These are phyloP conservation scores for Pseudohalonectria lignicola DNA, from an alignment of 2,329 filamentous ascomycete species.

Conservation along the genomic window DNA sequence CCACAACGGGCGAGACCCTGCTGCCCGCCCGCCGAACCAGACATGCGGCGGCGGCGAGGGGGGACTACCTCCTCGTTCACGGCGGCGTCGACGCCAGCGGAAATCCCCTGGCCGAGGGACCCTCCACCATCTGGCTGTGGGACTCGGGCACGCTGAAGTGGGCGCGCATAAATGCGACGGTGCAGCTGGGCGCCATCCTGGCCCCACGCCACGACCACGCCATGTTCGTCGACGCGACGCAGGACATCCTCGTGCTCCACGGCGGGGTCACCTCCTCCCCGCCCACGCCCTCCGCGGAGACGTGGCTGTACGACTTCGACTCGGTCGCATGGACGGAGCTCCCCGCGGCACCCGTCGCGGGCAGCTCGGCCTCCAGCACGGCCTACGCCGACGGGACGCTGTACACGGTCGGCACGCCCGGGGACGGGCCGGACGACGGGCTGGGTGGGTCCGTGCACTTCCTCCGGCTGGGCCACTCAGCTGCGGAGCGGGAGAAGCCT, in stretches of 20 bases:
- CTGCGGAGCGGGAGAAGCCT: slow-evolving; percentile 16
- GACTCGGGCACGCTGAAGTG: slow-evolving; percentile 22
- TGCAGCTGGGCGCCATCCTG: slow-evolving; percentile 18
- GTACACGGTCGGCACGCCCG: slow-evolving; percentile 16
- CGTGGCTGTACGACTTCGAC: slow-evolving; percentile 38
- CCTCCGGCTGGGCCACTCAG: slow-evolving; percentile 14
- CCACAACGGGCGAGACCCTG: slow-evolving; percentile 12
- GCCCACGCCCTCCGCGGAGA: slow-evolving; percentile 21
- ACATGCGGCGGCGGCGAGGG: slow-evolving; percentile 23
- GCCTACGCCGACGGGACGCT: slow-evolving; percentile 31
- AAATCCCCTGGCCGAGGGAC: slow-evolving; percentile 13
- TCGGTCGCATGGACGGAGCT: slow-evolving; percentile 37
- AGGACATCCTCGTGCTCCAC: slow-evolving; percentile 36
- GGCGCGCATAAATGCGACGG: slow-evolving; percentile 17
- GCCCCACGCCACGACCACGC: slow-evolving; percentile 18
- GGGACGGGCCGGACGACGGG: neutral
- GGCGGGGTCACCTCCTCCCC: slow-evolving; percentile 23
- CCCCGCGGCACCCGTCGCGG: slow-evolving; percentile 25
- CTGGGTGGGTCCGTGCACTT: slow-evolving; percentile 23
- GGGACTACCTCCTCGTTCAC: slow-evolving; percentile 20
- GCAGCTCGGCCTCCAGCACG: slow-evolving; percentile 21
- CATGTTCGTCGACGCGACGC: slow-evolving; percentile 22
- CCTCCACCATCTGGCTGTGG: slow-evolving; percentile 23
- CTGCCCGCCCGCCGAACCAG: slow-evolving; percentile 20
- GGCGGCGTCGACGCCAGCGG: slow-evolving; percentile 21